Base-by-base conservation (phyloP, 805 yeast genomes). In the Saccharomycopsis javanensis region DNA sequence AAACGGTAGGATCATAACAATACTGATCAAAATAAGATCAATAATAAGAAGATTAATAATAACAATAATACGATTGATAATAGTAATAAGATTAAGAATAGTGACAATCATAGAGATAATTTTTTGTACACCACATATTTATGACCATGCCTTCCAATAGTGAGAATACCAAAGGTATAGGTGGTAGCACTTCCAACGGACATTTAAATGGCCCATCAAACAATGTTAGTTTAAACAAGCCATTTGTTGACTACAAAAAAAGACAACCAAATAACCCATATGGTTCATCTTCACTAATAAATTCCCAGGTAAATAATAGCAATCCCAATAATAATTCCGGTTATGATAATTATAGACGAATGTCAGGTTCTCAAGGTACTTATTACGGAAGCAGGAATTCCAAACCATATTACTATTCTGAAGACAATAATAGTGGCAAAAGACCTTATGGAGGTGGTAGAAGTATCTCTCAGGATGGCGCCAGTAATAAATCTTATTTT, bases 251-350 rank as follows among this genome's bases (percentile, higher is more conserved):
- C 28, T 42, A 42, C 6, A 42, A 42, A 20, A 42, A 42, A 11
- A 23, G 34, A 10, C 55, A 37, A 23, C 23, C 57, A 37, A 55
- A 31, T 10, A 53, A 55, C 5, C 33, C 53, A 8, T 50, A 55
- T 18, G 54, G 57, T 30, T 16, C 54, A 23, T 28, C 50, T 16
- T 31, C 38, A 5, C 10, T 42, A 42, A 23, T 42, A 23, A 42
- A 42, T 11, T 42, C 48, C 15, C 48, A 42, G 10, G 11, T 18
- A 16, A 55, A 48, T 34, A 25, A 48, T 48, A 25, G 27, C 10
- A 38, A 31, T 18, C 25, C 50, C 35, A 45, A 51, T 25, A 52
- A 46, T 31, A 46, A 13, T 25, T 6, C 20, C 23, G 25, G 42
- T 35, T 30, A 23, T 16, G 30, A 33, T 18, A 28, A 27, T 23